Base-by-base conservation (phyloP, 441 rosid species). In the Erysimum pusillum region DNA sequence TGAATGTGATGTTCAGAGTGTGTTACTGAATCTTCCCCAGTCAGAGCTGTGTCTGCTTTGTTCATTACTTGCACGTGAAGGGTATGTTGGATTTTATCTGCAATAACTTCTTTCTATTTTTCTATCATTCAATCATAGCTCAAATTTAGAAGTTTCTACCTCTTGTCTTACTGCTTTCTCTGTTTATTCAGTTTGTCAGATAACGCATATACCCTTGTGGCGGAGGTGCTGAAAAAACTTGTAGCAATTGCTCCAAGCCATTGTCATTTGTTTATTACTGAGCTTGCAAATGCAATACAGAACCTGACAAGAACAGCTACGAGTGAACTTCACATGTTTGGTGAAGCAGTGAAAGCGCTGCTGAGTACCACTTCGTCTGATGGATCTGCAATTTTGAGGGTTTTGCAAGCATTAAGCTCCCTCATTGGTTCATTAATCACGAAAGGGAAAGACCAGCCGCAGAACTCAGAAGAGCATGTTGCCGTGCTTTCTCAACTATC, bases 21-120 rank as follows among this genome's bases (percentile, higher is more conserved):
- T 93, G 53, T 82, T 93, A 78, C 81, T 83, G 61, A 89, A 89
- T 78, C 88, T 96, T 85, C 99, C 98, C 7, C 89, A 83, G 77
- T 76, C 85, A 53, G 98, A 96, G 82, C 97, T 96, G 63, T 85
- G 91, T 65, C 90, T 91, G 68, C 89, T 96, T 32, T 93, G 98
- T 76, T 96, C 98, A 42, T 89, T 96, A 78, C 99, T 96, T 74
- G 97, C 96, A 62, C 90, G 96, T 68, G 99, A 96, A 84, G 98
- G 99, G 99, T 96, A 92, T 69, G 77, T 58, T 34, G 11, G n/a
- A 56, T 77, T 59, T 70, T 58, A 48, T 73, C 28, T 20, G 25
- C 28, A 0, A 58, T 25, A 17, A 41, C 35, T 42, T 15, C 51
- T 58, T 32, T 41, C 3, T 15, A 25, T 31, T 18, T 9, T 22